Percentiles rank a stretch among this genome's conserved stretches.
Evolutionary conservation across 2,329 filamentous ascomycete genomes (phyloP).

Genomic region (Sporothrix brasiliensis): DNA sequence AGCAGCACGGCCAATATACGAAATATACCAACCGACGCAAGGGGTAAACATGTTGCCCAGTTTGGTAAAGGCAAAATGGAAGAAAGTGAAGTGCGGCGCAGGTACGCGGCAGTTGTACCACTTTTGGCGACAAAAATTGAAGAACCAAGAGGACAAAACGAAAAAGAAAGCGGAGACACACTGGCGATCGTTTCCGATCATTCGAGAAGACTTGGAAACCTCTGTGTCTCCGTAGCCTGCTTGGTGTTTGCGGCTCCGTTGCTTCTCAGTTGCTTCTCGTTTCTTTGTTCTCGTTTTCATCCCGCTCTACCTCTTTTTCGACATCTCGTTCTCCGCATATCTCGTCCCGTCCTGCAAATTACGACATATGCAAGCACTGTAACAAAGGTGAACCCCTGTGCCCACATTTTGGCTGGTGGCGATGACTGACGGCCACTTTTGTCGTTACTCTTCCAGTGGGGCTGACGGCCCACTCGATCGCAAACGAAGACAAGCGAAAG

Average conservation of each 20-base stretch:
- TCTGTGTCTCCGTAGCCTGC: background rate
- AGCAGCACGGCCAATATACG: no score
- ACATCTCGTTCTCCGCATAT: background rate
- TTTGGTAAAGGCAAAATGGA: slow-evolving; percentile 19
- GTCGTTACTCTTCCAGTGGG: background rate
- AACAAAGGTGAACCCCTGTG: slow-evolving; percentile 1
- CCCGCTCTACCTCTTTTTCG: background rate
- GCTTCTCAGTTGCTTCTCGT: background rate
- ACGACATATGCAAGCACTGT: slow-evolving; percentile 16
- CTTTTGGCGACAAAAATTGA: background rate
- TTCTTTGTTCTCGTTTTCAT: slow-evolving; percentile 21
- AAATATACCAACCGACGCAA: background rate
- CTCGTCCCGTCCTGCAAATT: no score
- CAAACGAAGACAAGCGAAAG: no score
- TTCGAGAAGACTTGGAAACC: background rate
- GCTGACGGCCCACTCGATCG: background rate
- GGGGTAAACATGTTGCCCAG: slow-evolving; percentile 21
- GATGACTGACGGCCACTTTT: slow-evolving; percentile 19
- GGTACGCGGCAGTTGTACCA: background rate
- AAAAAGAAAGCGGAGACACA: background rate
- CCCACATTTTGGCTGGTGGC: slow-evolving; percentile 4
- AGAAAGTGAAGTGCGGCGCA: background rate
- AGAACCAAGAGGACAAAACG: background rate
- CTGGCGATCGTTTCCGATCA: slow-evolving; percentile 9
- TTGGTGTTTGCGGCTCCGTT: background rate